phyloP scores from a whole-genome alignment of 148 eudicot species.

The Tetragonia tetragonoides region DNA sequence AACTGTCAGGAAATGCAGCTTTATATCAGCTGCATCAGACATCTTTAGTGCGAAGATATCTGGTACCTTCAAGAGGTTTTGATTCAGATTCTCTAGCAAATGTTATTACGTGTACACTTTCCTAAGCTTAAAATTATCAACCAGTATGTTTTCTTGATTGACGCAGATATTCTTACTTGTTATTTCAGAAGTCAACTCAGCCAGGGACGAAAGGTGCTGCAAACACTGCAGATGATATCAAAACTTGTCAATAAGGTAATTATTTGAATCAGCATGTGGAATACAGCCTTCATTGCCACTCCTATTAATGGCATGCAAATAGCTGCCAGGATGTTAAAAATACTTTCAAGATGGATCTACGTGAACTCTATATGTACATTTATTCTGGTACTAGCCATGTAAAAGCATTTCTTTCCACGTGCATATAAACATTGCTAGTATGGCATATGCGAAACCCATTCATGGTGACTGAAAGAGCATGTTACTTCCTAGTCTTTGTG shows the following conservation, averaged over 20 bases:
- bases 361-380: not conserved
- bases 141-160: slow-evolving; percentile 12
- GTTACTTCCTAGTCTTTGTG: not conserved
- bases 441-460: not conserved
- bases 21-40: slow-evolving; percentile 75
- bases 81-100: slow-evolving; percentile 19
- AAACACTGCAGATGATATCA: slow-evolving; percentile 70
- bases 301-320: not conserved
- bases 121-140: not conserved
- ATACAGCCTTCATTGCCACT: not conserved
- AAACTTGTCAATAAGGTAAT: slow-evolving; percentile 86
- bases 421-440: not conserved
- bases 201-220: slow-evolving; percentile 88
- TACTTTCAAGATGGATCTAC: not conserved
- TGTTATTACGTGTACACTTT: not conserved
- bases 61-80: slow-evolving; percentile 89
- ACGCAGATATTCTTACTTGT: slow-evolving; percentile 4
- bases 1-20: slow-evolving; percentile 67
- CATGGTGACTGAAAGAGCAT: not conserved
- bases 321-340: not conserved
- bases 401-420: not conserved
- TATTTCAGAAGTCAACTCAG: slow-evolving; percentile 75
- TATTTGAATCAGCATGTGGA: not conserved
- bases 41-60: slow-evolving; percentile 86
- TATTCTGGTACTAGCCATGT: not conserved